A percentile compares a stretch with the other conserved stretches of the same genome.
These are phyloP conservation scores for Metschnikowia sp. DNA, from an alignment of 805 yeast genomes.

Conservation along the genomic window DNA sequence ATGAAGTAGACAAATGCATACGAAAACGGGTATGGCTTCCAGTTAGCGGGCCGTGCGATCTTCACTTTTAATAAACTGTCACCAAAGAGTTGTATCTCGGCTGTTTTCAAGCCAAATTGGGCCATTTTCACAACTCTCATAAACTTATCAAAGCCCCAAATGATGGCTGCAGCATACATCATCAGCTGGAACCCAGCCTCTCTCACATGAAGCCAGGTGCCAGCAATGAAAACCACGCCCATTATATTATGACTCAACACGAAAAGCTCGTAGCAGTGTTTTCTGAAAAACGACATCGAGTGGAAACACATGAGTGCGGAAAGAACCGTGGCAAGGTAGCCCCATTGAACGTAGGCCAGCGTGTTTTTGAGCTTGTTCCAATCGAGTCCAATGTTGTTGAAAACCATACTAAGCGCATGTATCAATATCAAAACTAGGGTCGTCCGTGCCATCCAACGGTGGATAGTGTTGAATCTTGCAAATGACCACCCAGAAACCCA, in stretches of 20 bases:
- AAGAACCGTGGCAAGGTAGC: constrained; percentile 27
- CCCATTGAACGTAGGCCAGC: constrained; percentile 28
- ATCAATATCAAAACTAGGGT: constrained; percentile 45
- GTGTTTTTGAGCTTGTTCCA: constrained; percentile 28
- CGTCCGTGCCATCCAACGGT: constrained; percentile 61
- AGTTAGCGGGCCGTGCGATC: constrained; percentile 45
- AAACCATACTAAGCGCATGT: constrained; percentile 42
- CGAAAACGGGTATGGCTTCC: constrained; percentile 53
- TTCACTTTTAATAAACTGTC: constrained; percentile 47
- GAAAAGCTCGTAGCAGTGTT: constrained; percentile 54
- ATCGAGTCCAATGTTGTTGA: constrained; percentile 30
- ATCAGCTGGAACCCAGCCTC: constrained; percentile 37
- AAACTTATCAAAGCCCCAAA: constrained; percentile 43
- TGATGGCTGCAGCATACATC: constrained; percentile 31
- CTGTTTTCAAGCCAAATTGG: constrained; percentile 33
- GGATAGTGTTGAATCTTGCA: constrained; percentile 58
- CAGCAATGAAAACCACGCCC: constrained; percentile 44
- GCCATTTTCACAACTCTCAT: constrained; percentile 31
- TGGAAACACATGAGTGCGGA: constrained; percentile 45
- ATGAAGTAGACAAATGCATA: constrained; percentile 57
- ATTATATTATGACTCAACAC: constrained; percentile 40
- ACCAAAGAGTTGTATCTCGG: constrained; percentile 34
- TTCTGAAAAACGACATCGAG: constrained; percentile 50
- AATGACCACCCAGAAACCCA: constrained; percentile 60
- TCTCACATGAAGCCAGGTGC: constrained; percentile 57